These are phyloP conservation scores for Russula earlei DNA, from an alignment of 768 basidiomycete species.

Conservation along the genomic window DNA sequence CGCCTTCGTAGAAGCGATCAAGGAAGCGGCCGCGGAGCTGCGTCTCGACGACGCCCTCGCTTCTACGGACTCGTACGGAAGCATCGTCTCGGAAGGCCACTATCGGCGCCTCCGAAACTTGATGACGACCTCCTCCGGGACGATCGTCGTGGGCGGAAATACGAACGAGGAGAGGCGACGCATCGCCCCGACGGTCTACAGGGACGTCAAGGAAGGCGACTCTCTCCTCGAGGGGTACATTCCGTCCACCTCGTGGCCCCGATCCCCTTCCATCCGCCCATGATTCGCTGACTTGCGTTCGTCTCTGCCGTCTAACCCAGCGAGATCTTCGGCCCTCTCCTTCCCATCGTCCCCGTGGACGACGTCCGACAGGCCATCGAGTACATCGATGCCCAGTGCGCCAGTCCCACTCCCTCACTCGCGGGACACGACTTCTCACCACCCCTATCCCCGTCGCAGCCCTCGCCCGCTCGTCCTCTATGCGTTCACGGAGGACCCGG, in stretches of 20 bases:
- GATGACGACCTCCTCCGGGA: slow-evolving; percentile 45
- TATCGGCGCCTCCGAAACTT: slow-evolving; percentile 44
- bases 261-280: not conserved
- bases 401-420: not conserved
- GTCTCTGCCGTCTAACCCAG: slow-evolving; percentile 26
- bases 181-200: slow-evolving; percentile 54
- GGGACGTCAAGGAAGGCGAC: slow-evolving; percentile 44
- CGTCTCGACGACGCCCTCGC: slow-evolving; percentile 45
- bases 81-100: slow-evolving; percentile 47
- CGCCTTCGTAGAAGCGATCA: slow-evolving; percentile 37
- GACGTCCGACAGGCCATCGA: slow-evolving; percentile 45
- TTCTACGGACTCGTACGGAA: slow-evolving; percentile 34
- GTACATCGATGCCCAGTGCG: slow-evolving; percentile 45
- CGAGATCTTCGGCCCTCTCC: slow-evolving; percentile 65
- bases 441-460: not conserved
- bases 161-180: slow-evolving; percentile 31
- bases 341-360: slow-evolving; percentile 54
- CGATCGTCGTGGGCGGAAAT: slow-evolving; percentile 44
- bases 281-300: not conserved
- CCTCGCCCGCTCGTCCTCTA: slow-evolving; percentile 17
- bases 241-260: not conserved
- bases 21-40: slow-evolving; percentile 37
- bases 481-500: slow-evolving; percentile 15
- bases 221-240: slow-evolving; percentile 50
- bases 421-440: not conserved